Conservation (phyloP, 768 basidiomycete genomes). For the Kwoniella mangroviensis region DNA sequence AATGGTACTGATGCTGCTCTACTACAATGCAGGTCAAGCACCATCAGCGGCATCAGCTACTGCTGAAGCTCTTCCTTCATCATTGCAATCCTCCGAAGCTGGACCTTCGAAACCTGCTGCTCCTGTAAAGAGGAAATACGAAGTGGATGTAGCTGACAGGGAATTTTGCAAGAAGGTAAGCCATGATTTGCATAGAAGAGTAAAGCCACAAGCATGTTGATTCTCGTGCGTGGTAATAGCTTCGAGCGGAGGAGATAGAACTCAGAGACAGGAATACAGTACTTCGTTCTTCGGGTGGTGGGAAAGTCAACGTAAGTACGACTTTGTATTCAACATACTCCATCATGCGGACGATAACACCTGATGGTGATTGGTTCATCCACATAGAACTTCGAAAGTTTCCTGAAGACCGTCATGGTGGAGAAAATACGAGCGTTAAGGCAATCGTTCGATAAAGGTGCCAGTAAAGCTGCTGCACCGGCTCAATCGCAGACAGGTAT, state of each 20-base stretch:
- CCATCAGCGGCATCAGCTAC: slow-evolving; percentile 27
- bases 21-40: slow-evolving; percentile 7
- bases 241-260: slow-evolving; percentile 59
- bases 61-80: slow-evolving; percentile 24
- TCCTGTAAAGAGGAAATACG: slow-evolving; percentile 75
- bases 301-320: slow-evolving; percentile 75
- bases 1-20: no score
- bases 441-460: slow-evolving; percentile 33
- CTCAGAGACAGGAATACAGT: slow-evolving; percentile 77
- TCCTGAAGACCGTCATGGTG: slow-evolving; percentile 67
- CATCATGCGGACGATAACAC: no score
- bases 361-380: no score
- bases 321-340: background rate
- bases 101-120: slow-evolving; percentile 56
- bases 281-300: slow-evolving; percentile 66
- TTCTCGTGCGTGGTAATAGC: slow-evolving; percentile 54
- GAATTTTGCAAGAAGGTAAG: slow-evolving; percentile 86
- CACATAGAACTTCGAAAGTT: slow-evolving; percentile 73
- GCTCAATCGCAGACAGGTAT: slow-evolving; percentile 13
- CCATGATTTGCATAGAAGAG: background rate
- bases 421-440: slow-evolving; percentile 80
- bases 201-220: background rate
- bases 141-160: slow-evolving; percentile 74
- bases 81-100: slow-evolving; percentile 36
- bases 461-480: slow-evolving; percentile 13